Percentiles rank a stretch among this genome's conserved stretches.
These are phyloP conservation scores for Fusarium transvaalense DNA, from an alignment of 2,329 filamentous ascomycete genomes.

Conservation along the genomic window DNA sequence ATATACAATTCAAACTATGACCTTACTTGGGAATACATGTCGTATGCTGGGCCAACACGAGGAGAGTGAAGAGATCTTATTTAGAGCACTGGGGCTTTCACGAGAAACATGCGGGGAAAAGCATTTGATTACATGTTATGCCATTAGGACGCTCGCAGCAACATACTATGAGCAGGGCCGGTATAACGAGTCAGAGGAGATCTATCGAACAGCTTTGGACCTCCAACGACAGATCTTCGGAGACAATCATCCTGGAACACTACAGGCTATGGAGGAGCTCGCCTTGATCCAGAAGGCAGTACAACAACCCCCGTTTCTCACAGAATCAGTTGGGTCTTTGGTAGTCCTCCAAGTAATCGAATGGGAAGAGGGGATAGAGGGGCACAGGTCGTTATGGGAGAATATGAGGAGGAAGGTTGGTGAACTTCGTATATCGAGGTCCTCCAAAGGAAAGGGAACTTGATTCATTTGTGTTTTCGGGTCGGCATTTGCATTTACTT, in stretches of 20 bases:
- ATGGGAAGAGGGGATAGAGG: no score
- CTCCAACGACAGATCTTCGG: accelerated
- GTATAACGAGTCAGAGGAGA: background rate
- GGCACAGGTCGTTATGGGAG: accelerated
- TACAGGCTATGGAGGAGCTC: accelerated
- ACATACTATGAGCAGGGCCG: accelerated
- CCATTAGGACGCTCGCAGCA: no score
- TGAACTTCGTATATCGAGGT: background rate
- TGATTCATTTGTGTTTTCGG: background rate
- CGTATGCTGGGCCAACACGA: no score
- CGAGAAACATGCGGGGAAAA: no score
- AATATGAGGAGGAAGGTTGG: background rate
- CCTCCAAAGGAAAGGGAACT: accelerated
- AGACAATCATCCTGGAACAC: background rate
- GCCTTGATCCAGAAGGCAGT: accelerated
- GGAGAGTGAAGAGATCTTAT: no score
- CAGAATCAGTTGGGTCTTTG: no score
- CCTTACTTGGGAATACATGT: no score
- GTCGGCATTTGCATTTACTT: background rate
- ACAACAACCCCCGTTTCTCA: no score
- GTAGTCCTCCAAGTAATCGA: no score
- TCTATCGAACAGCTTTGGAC: accelerated
- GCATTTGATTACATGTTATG: no score
- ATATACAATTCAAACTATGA: accelerated
- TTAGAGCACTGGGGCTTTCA: no score